A percentile compares a stretch with the other conserved stretches of the same genome.
Conservation (phyloP, 257 asterid genomes). For the Gynochthodes officinalis region DNA sequence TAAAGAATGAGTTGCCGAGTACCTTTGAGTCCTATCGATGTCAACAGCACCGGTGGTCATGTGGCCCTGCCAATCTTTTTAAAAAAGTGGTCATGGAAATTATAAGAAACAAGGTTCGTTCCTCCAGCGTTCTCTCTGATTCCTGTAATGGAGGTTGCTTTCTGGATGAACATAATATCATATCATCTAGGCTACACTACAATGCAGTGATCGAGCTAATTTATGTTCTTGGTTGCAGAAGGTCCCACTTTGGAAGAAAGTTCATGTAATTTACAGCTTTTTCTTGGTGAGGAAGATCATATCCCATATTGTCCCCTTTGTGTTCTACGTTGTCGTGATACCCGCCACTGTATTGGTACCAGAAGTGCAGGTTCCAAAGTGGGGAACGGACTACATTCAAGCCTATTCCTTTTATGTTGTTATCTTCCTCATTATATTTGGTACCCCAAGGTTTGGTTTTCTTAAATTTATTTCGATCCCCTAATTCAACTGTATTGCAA, state of each 20-base stretch:
- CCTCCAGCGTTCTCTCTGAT: neutral
- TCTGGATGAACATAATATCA: neutral
- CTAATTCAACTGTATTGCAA: no score
- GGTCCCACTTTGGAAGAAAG: constrained; percentile 76
- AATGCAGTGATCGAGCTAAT: neutral
- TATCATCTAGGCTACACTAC: no score
- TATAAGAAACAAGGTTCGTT: constrained; percentile 61
- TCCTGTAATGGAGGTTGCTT: neutral
- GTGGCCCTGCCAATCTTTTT: constrained; percentile 95
- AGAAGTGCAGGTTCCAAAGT: constrained; percentile 75
- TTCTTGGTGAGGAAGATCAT: constrained; percentile 82
- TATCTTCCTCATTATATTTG: constrained; percentile 68
- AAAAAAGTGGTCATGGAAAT: constrained; percentile 78
- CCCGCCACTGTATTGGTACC: constrained; percentile 93
- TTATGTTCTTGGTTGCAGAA: constrained; percentile 43
- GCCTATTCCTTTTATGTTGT: constrained; percentile 34
- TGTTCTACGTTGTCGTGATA: constrained; percentile 63
- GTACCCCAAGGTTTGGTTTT: constrained; percentile 73
- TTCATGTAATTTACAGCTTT: constrained; percentile 92
- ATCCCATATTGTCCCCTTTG: constrained; percentile 79
- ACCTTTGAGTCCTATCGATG: constrained; percentile 83
- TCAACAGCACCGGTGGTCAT: constrained; percentile 98
- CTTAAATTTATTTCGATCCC: neutral
- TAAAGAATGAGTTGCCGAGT: constrained; percentile 91
- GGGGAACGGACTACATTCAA: constrained; percentile 87